Evolutionary conservation across 352 stramenopile species (phyloP).

Genomic region (Thraustochytrium sp.): DNA sequence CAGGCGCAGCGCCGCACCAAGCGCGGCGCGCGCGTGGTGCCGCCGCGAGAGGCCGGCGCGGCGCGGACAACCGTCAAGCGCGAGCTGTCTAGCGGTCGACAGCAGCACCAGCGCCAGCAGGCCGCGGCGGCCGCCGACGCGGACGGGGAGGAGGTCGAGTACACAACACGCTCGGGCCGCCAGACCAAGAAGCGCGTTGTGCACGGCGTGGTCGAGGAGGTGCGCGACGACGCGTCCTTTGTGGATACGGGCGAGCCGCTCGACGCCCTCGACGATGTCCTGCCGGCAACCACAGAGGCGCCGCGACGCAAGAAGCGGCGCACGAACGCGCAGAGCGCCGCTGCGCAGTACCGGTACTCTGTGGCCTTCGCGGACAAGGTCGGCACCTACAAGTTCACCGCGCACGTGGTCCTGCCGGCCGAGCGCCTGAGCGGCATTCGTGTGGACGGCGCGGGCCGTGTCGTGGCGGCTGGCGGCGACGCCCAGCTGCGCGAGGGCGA

Average conservation of each 20-base stretch:
- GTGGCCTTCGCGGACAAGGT: background rate
- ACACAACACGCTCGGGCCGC: background rate
- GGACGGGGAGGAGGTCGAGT: background rate
- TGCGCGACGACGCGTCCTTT: background rate
- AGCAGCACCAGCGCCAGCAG: too few species aligned
- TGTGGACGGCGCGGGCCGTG: background rate
- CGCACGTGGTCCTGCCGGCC: background rate
- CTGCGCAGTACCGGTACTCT: background rate
- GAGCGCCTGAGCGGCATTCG: background rate
- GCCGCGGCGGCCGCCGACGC: background rate
- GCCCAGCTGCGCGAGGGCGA: background rate
- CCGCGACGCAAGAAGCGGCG: background rate
- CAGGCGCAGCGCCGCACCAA: conserved; percentile 1
- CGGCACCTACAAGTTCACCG: background rate
- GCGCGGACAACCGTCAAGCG: too few species aligned
- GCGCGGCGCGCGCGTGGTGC: background rate
- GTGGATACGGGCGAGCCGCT: background rate
- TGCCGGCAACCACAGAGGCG: background rate
- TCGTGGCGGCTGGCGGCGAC: background rate
- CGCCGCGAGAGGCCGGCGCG: too few species aligned
- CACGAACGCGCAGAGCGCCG: background rate
- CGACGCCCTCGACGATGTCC: background rate
- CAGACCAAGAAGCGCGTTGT: conserved; percentile 16
- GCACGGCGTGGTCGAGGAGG: background rate
- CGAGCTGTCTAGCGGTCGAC: too few species aligned